These are phyloP conservation scores for Brassica nigra DNA, from an alignment of 345 rosid species.

Conservation along the genomic window DNA sequence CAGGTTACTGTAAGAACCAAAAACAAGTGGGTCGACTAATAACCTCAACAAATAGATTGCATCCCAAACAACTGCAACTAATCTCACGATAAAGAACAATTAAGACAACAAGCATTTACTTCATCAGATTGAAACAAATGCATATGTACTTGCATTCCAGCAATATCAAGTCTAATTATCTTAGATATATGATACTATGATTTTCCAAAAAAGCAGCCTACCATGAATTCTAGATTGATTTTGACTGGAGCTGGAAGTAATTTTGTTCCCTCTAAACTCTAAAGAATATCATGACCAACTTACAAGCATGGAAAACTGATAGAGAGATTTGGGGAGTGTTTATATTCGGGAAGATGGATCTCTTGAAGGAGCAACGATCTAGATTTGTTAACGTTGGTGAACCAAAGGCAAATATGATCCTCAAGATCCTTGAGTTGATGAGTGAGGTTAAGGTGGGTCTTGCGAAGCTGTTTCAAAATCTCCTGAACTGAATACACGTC, in stretches of 20 bases:
- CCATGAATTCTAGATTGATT: constrained; percentile 22
- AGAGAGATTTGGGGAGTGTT: constrained; percentile 11
- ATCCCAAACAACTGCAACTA: not conserved
- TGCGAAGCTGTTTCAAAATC: constrained; percentile 59
- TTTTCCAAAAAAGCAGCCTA: no score
- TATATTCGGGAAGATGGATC: constrained; percentile 41
- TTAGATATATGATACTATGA: no score
- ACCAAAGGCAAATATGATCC: constrained; percentile 65
- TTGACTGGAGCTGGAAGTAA: not conserved
- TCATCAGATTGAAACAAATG: constrained; percentile 2
- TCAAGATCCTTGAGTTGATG: constrained; percentile 60
- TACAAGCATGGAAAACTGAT: not conserved
- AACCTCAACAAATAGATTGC: not conserved
- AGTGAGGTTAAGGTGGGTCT: constrained; percentile 46
- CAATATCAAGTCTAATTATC: constrained; percentile 8
- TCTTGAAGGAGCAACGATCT: constrained; percentile 56
- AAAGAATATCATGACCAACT: constrained; percentile 7
- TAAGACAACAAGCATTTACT: not conserved
- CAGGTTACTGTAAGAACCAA: constrained; percentile 4
- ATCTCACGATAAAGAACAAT: not conserved
- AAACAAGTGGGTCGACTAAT: not conserved
- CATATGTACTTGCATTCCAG: constrained; percentile 17
- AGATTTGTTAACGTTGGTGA: constrained; percentile 57
- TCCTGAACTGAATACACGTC: constrained; percentile 50
- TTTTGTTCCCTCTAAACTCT: constrained; percentile 22